Base-by-base conservation (phyloP, 768 basidiomycete genomes). In the Neoboletus subvelutipes region DNA sequence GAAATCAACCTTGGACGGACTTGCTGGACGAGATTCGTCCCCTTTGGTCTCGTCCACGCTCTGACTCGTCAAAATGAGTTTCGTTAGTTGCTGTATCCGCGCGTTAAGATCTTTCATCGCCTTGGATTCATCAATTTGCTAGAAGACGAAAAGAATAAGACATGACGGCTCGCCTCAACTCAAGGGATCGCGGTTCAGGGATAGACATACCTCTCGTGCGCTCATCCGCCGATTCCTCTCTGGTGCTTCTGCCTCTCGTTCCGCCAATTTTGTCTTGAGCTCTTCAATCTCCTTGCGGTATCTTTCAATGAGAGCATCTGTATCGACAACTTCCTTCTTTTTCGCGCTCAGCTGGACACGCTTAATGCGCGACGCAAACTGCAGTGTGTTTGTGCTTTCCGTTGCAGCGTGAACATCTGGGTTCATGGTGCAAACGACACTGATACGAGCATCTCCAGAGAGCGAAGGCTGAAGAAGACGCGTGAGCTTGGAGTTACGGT, bases 261-360 rank as follows among this genome's bases (percentile, higher is more conserved):
- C 89, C 15, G 79, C 74, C 41, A 95, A 78, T 41, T 92, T 82
- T 3, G 71, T 75, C 76, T 87, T 90, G 52, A 99, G 83, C 41
- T 90, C 88, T 48, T 95, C 94, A 53, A 99, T 96, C 75, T 98
- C 94, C 65, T 90, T 91, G 63, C 92, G 84, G 70, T 98, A 98
- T 50, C 93, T 83, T 76, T 96, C 92, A 59, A 99, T 90, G 40
- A 97, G 80, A 0, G 94, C 95, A 58, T 94, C 92, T 0, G 92
- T 94, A 64, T 97, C 93, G 4, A 97, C 85, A 12, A 98, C 78
- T 71, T 97, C 94, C 71, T 92, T 94, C 85, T 92, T 94, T 76
- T 90, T 85, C 4, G 94, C 94, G 57, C 88, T 83, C 37, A 98
- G 48, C 60, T 92, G 85, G 40, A 98, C 95, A 62, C 83, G 86